These are phyloP conservation scores for Parachaetomium inaequale DNA, from an alignment of 495 filamentous ascomycete genomes.

Conservation along the genomic window DNA sequence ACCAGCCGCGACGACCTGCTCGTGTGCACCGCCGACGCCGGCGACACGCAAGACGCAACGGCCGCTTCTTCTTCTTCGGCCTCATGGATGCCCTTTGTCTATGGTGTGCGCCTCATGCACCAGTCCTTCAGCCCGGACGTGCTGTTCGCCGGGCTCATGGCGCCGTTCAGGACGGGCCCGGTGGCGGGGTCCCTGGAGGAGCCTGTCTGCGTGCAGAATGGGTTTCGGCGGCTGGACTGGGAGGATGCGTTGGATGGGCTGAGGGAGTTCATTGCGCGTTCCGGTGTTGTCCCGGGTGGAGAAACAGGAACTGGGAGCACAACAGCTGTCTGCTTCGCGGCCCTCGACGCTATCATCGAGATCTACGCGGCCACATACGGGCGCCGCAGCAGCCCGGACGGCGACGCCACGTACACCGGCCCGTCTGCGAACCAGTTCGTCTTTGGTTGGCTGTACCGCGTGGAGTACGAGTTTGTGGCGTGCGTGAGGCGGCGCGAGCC, in stretches of 20 bases:
- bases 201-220: not conserved
- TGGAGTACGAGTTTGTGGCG: not conserved
- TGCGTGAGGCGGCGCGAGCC: not conserved
- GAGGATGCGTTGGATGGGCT: slow-evolving; percentile 2
- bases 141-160: slow-evolving; percentile 1
- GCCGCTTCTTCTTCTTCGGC: not conserved
- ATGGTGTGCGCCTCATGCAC: slow-evolving; percentile 2
- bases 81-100: slow-evolving; percentile 1
- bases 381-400: not conserved
- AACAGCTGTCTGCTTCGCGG: not conserved
- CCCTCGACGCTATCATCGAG: not conserved
- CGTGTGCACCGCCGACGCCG: not conserved
- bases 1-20: not conserved
- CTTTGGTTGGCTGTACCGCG: slow-evolving; percentile 8
- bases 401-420: not conserved
- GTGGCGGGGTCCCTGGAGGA: not conserved
- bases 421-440: slow-evolving; percentile 4
- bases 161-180: not conserved
- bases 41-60: not conserved
- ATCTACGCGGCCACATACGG: slow-evolving; percentile 2
- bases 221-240: not conserved
- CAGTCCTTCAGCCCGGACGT: slow-evolving; percentile 2
- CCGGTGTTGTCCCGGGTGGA: not conserved
- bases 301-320: not conserved
- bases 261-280: not conserved